Percentiles rank a stretch among this genome's conserved stretches.
These are phyloP conservation scores for Sclerotinia borealis DNA, from an alignment of 2,329 filamentous ascomycete species.

Conservation along the genomic window DNA sequence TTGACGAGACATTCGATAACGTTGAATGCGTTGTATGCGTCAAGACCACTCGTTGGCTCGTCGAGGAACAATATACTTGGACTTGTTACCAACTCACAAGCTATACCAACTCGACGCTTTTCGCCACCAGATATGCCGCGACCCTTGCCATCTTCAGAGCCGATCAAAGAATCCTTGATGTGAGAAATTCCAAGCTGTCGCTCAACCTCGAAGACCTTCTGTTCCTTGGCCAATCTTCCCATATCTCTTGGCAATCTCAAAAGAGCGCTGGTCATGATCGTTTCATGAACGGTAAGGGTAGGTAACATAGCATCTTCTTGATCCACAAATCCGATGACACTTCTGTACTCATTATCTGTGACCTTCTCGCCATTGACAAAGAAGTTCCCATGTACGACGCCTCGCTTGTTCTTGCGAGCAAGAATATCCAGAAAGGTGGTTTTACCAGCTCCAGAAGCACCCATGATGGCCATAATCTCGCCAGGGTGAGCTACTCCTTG, in stretches of 20 bases:
- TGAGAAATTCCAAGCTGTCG: constrained; percentile 91
- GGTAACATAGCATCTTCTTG: constrained; percentile 97
- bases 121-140: constrained; percentile 96
- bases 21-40: constrained; percentile 97
- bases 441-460: constrained; percentile 93
- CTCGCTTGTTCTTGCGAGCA: constrained; percentile 94
- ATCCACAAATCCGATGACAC: constrained; percentile 92
- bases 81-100: constrained; percentile 94
- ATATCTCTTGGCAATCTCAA: constrained; percentile 90
- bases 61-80: constrained; percentile 96
- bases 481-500: constrained; percentile 86
- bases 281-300: constrained; percentile 95
- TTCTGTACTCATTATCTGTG: constrained; percentile 76
- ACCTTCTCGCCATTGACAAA: constrained; percentile 93
- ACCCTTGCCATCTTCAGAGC: constrained; percentile 88
- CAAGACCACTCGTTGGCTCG: constrained; percentile 91
- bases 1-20: constrained; percentile 94
- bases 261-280: constrained; percentile 88
- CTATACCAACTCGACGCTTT: constrained; percentile 92
- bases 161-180: constrained; percentile 91
- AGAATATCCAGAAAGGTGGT: constrained; percentile 96
- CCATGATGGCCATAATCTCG: constrained; percentile 97
- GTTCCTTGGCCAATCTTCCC: constrained; percentile 80
- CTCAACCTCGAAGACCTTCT: constrained; percentile 87
- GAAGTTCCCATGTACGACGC: constrained; percentile 70